phyloP scores from a whole-genome alignment of 164 flowering plant genomes.

The Vitis vinifera region DNA sequence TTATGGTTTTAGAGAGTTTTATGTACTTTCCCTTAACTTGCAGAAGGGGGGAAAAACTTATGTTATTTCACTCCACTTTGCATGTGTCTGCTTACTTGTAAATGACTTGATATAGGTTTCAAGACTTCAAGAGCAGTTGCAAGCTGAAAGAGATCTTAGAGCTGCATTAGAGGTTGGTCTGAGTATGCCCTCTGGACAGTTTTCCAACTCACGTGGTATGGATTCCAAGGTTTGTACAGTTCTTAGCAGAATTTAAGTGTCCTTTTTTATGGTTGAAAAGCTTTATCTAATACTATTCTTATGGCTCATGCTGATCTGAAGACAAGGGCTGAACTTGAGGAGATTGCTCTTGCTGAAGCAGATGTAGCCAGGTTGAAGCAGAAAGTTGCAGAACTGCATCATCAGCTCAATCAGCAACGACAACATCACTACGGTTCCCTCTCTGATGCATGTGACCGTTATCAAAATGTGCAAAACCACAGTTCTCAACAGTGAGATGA shows the following conservation, averaged over 20 bases:
- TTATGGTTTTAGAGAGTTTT: too few relatives aligned
- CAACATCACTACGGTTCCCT: slow-evolving; percentile 88
- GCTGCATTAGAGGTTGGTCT: slow-evolving; percentile 96
- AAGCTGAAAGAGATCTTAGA: slow-evolving; percentile 97
- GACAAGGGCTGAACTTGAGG: slow-evolving; percentile 99
- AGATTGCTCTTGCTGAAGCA: slow-evolving; percentile 98
- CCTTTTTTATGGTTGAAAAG: neutral
- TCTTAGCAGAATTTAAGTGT: neutral
- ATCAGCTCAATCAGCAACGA: slow-evolving; percentile 93
- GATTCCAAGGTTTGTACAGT: slow-evolving; percentile 80
- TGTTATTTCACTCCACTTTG: too few relatives aligned
- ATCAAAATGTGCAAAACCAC: slow-evolving; percentile 60
- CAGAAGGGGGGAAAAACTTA: too few relatives aligned
- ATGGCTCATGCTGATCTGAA: slow-evolving; percentile 32
- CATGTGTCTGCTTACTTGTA: slow-evolving; percentile 4
- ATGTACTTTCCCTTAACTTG: too few relatives aligned
- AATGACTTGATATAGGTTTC: slow-evolving; percentile 55
- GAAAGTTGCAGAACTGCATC: slow-evolving; percentile 96
- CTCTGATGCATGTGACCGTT: slow-evolving; percentile 73
- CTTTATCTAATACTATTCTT: slow-evolving; percentile 4
- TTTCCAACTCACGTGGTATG: slow-evolving; percentile 77
- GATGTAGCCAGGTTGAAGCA: slow-evolving; percentile 98
- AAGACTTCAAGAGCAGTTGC: slow-evolving; percentile 96
- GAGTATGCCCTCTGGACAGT: slow-evolving; percentile 91
- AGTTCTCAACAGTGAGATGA: slow-evolving; percentile 68